Conservation (phyloP, 495 filamentous ascomycete genomes). For the Cercophora scortea region DNA sequence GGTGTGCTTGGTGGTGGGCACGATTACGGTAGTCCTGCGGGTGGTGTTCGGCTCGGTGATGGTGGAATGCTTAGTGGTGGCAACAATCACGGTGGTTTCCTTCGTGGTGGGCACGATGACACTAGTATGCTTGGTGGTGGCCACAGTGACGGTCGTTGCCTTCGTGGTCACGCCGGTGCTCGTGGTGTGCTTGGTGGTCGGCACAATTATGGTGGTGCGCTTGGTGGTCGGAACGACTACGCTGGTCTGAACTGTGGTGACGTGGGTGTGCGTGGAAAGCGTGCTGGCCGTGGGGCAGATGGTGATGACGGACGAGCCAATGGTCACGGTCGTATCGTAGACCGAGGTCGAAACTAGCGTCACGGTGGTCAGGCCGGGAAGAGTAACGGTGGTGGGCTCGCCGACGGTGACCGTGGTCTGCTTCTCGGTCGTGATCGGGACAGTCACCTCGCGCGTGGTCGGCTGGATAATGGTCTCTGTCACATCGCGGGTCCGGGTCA, state of each 20-base stretch:
- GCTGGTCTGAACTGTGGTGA: not conserved
- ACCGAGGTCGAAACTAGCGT: too few species aligned
- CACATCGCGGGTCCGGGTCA: not conserved
- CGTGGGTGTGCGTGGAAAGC: not conserved
- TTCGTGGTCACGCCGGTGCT: not conserved
- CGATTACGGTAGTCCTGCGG: not conserved
- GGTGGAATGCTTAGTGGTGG: too few species aligned
- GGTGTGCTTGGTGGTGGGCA: too few species aligned
- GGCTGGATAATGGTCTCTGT: too few species aligned
- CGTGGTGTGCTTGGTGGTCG: not conserved
- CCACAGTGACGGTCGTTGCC: not conserved
- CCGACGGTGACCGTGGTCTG: constrained; percentile 1
- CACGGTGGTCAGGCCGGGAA: not conserved
- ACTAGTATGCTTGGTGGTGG: not conserved
- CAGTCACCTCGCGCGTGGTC: too few species aligned
- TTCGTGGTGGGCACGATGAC: too few species aligned
- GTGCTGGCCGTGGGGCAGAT: constrained; percentile 2
- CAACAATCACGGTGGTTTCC: too few species aligned
- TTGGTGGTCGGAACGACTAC: not conserved
- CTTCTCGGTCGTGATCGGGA: not conserved
- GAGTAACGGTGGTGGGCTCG: constrained; percentile 1
- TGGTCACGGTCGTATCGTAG: constrained; percentile 2
- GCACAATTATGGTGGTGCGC: not conserved
- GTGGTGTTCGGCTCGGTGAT: not conserved
- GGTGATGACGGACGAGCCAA: constrained; percentile 1